Percentiles rank a stretch among this genome's conserved stretches.
Evolutionary conservation across 1,284 basidiomycete species (phyloP).

Genomic region (Sparassis latifolia): DNA sequence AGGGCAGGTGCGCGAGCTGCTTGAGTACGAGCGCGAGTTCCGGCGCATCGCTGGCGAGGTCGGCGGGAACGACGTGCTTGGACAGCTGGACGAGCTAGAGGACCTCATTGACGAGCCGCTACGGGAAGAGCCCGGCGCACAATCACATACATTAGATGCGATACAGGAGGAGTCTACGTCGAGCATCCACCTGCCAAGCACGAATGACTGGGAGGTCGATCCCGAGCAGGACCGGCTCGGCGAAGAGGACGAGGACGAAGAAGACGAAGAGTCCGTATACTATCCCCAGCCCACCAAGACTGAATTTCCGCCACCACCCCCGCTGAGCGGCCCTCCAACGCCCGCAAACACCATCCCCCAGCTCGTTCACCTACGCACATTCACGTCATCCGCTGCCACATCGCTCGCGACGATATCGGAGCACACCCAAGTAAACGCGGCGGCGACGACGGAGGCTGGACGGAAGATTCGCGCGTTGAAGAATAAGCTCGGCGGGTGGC

Average conservation of each 20-base stretch:
- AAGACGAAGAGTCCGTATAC: constrained; percentile 30
- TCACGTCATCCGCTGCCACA: constrained; percentile 65
- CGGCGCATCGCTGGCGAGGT: constrained; percentile 69
- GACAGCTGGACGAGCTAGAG: constrained; percentile 58
- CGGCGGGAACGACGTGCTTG: constrained; percentile 67
- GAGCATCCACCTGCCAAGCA: constrained; percentile 10
- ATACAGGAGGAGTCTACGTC: constrained; percentile 10
- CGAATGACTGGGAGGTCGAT: constrained; percentile 53
- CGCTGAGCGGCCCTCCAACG: constrained; percentile 36
- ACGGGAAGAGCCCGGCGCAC: constrained; percentile 1
- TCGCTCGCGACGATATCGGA: constrained; percentile 76
- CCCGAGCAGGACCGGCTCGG: constrained; percentile 36
- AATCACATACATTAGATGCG: neutral
- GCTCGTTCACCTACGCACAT: constrained; percentile 61
- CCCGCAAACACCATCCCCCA: constrained; percentile 51
- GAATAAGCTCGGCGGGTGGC: constrained; percentile 73
- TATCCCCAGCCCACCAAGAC: constrained; percentile 43
- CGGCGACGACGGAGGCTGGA: constrained; percentile 75
- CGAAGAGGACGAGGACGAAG: constrained; percentile 44
- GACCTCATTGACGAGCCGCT: constrained; percentile 36
- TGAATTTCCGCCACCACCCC: constrained; percentile 41
- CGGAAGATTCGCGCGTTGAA: constrained; percentile 75
- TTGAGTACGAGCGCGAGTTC: constrained; percentile 74
- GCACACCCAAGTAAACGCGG: constrained; percentile 78
- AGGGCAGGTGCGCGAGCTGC: constrained; percentile 66